Evolutionary conservation across 257 asterid genomes (phyloP), one percentile per base, ranked within the genome.

Genomic region (Plectranthus barbatus): DNA sequence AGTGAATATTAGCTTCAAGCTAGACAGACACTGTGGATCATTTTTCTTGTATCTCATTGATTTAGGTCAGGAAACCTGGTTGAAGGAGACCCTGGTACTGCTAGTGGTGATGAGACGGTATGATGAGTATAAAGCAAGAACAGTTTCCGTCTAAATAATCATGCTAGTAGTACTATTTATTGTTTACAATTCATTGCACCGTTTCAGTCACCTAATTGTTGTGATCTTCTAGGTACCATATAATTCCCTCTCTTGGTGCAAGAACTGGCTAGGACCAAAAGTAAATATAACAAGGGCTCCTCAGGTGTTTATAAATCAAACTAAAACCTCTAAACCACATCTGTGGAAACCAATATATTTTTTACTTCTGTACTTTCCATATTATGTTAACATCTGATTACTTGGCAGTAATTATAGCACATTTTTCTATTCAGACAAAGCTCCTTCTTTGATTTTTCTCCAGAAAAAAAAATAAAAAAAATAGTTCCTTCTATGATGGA

Each of bases 101-200:
- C 90, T 56, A 93, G 97, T 72, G 99, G 99, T 71, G 99, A 93
- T 77, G 99, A 82, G 71, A 93, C 99, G 86, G 99, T 93, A 83
- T 72, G 81, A 69, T 67, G 44, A 60, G 67, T 64, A 62, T 61
- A 54, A 46, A 46, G 50, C 29, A 49, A 48, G 60, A 41, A 42
- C 52, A 52, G 48, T 18, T 57, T 26, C 33, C 58, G 49, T 72
- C 65, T 48, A 50, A n/a, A n/a, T n/a, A n/a, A 49, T 49, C 46
- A 57, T 33, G 17, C 51, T 42, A 33, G 52, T 14, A 21, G 36
- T 15, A 37, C 10, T 5, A n/a, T n/a, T n/a, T n/a, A n/a, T n/a
- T n/a, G n/a, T 47, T 62, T 20, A 7, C 59, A 18, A 67, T 56
- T 57, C 39, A 23, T 37, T 49, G 18, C 69, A 68, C 26, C 40